These are phyloP conservation scores for baker's yeast (Saccharomyces cerevisiae) DNA, from an alignment of 805 yeast species.

Conservation along the genomic window DNA sequence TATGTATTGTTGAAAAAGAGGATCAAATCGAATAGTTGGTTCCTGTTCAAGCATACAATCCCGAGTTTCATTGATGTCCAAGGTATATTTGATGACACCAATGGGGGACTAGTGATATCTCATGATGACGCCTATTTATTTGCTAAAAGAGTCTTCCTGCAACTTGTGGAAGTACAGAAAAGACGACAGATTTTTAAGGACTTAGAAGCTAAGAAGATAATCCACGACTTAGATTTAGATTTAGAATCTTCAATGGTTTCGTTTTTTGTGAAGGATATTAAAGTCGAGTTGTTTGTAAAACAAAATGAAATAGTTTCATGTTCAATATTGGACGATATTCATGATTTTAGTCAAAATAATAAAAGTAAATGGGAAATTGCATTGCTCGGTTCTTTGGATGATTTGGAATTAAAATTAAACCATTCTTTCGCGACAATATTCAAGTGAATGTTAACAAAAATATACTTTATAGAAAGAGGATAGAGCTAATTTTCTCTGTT, in stretches of 20 bases:
- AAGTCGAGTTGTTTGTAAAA: slow-evolving; percentile 13
- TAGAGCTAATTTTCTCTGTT: not conserved
- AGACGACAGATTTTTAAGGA: slow-evolving; percentile 12
- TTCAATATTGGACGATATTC: slow-evolving; percentile 5
- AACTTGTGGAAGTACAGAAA: slow-evolving; percentile 8
- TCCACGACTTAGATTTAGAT: slow-evolving; percentile 17
- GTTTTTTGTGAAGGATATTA: slow-evolving; percentile 4
- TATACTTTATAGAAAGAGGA: not conserved
- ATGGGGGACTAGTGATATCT: slow-evolving; percentile 8
- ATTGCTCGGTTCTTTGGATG: slow-evolving; percentile 20
- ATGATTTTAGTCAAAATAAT: slow-evolving; percentile 2
- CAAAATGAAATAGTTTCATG: slow-evolving; percentile 15
- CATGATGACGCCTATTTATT: slow-evolving; percentile 20
- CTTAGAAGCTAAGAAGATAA: slow-evolving; percentile 9
- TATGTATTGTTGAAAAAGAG: slow-evolving; percentile 30
- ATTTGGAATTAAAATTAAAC: slow-evolving; percentile 12
- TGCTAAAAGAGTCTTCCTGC: slow-evolving; percentile 21
- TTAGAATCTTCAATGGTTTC: slow-evolving; percentile 12
- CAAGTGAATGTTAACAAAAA: not conserved
- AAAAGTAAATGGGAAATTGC: slow-evolving; percentile 8
- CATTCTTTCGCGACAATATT: slow-evolving; percentile 4
- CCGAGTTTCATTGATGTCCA: slow-evolving; percentile 26
- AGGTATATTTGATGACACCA: slow-evolving; percentile 11
- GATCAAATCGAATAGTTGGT: slow-evolving; percentile 25
- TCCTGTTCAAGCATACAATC: slow-evolving; percentile 32